These are phyloP conservation scores for Ambrosia artemisiifolia DNA, from an alignment of 129 eudicot genomes.

Conservation along the genomic window DNA sequence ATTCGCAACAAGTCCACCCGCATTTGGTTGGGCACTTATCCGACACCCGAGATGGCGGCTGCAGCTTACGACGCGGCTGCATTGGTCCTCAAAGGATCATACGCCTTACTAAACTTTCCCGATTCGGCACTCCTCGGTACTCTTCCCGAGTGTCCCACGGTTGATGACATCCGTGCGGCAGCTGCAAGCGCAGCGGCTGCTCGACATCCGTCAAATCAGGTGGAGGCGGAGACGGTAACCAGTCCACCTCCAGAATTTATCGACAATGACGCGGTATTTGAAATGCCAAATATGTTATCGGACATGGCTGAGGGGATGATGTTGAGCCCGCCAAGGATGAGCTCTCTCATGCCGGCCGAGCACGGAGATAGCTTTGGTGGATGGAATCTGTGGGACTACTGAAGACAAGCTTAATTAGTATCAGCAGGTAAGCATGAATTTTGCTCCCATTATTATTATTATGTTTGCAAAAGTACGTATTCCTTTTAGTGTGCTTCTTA, in stretches of 20 bases:
- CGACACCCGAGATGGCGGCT: too few species aligned
- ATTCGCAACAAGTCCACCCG: conserved; percentile 37
- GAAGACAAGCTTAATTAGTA: background rate
- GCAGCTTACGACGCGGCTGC: conserved; percentile 48
- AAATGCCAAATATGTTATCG: conserved; percentile 50
- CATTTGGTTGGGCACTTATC: conserved; percentile 28
- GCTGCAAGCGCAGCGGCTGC: conserved; percentile 77
- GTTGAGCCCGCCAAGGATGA: conserved; percentile 51
- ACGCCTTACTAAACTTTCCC: conserved; percentile 26
- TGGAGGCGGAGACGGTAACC: conserved; percentile 19
- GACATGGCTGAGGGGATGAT: conserved; percentile 71
- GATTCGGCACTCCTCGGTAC: too few species aligned
- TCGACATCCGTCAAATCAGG: conserved; percentile 22
- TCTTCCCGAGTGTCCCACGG: conserved; percentile 25
- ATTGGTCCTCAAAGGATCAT: conserved; percentile 46
- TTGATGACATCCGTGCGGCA: conserved; percentile 66
- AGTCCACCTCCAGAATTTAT: conserved; percentile 19
- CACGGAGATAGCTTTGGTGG: background rate
- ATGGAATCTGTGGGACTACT: background rate
- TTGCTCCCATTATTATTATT: too few species aligned
- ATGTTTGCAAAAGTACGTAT: too few species aligned
- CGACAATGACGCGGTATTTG: conserved; percentile 55
- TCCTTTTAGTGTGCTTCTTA: too few species aligned
- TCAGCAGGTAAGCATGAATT: too few species aligned
- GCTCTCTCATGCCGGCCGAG: background rate